Evolutionary conservation across 1,139 yeast species (phyloP).

Genomic region (Blastobotrys indianensis): DNA sequence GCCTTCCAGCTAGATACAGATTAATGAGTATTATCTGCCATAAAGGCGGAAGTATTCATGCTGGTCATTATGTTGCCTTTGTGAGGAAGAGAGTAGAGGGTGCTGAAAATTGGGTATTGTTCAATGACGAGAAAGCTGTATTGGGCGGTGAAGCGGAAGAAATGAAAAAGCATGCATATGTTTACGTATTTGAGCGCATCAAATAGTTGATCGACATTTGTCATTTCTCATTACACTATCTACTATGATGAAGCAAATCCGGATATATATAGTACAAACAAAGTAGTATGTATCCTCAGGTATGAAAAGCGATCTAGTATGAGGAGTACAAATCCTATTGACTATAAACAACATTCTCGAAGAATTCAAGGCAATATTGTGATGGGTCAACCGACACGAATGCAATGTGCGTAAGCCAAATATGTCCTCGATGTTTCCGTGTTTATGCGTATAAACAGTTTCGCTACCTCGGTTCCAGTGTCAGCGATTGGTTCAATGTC

Average conservation of each 20-base stretch:
- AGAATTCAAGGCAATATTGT: too few relatives aligned
- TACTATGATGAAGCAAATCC: not conserved
- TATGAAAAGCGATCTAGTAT: too few relatives aligned
- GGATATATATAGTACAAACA: not conserved
- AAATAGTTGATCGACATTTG: not conserved
- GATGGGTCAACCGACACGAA: too few relatives aligned
- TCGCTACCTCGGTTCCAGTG: too few relatives aligned
- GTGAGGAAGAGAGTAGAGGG: constrained; percentile 43
- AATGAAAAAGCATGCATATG: constrained; percentile 52
- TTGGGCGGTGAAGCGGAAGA: constrained; percentile 54
- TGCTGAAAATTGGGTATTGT: constrained; percentile 63
- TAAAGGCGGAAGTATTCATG: constrained; percentile 88
- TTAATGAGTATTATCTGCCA: constrained; percentile 80
- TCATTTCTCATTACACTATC: not conserved
- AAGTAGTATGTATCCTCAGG: not conserved
- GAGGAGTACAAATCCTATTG: too few relatives aligned
- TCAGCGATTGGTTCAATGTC: too few relatives aligned
- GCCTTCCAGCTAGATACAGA: constrained; percentile 40
- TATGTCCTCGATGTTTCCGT: too few relatives aligned
- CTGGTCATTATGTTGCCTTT: constrained; percentile 93
- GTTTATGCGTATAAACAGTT: too few relatives aligned
- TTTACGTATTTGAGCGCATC: constrained; percentile 35
- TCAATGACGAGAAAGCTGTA: constrained; percentile 92
- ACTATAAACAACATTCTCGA: too few relatives aligned
- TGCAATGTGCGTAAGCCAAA: too few relatives aligned